phyloP scores from a whole-genome alignment of 495 filamentous ascomycete genomes.

The Glarea lozoyensis region DNA sequence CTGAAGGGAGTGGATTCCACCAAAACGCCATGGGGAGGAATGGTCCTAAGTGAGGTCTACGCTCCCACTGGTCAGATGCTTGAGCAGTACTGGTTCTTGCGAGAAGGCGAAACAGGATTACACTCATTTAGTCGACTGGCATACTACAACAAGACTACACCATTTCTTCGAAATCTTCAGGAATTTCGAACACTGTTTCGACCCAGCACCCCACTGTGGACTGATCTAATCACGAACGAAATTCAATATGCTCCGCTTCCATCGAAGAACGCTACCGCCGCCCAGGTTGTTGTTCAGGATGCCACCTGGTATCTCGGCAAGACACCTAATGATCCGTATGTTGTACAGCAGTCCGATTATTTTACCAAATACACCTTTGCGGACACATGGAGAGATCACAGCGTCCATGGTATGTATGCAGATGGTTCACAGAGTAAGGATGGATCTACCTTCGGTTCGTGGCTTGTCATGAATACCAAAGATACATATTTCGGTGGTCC shows the following conservation, averaged over 20 bases:
- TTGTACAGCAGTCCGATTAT: slow-evolving; percentile 41
- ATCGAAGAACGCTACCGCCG: slow-evolving; percentile 29
- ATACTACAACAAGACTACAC: slow-evolving; percentile 43
- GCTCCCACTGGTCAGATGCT: slow-evolving; percentile 40
- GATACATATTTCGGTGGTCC: slow-evolving; percentile 53
- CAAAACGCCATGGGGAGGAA: slow-evolving; percentile 36
- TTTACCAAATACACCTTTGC: slow-evolving; percentile 53
- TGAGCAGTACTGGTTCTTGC: slow-evolving; percentile 49
- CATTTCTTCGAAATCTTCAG: slow-evolving; percentile 43
- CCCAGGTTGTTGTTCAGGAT: slow-evolving; percentile 43
- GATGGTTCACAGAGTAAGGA: slow-evolving; percentile 41
- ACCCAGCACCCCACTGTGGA: slow-evolving; percentile 45
- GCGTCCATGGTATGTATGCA: slow-evolving; percentile 44
- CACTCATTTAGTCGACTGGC: slow-evolving; percentile 45
- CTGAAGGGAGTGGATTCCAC: slow-evolving; percentile 40
- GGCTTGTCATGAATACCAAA: slow-evolving; percentile 50
- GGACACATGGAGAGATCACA: slow-evolving; percentile 42
- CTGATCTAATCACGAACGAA: slow-evolving; percentile 42
- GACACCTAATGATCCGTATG: slow-evolving; percentile 39
- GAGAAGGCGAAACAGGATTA: slow-evolving; percentile 46
- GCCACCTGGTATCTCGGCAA: slow-evolving; percentile 47
- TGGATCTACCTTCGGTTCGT: slow-evolving; percentile 40
- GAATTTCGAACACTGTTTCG: slow-evolving; percentile 48
- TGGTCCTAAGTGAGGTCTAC: slow-evolving; percentile 43
- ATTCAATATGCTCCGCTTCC: slow-evolving; percentile 43